Evolutionary conservation across 495 filamentous ascomycete species (phyloP), one percentile per base, ranked within the genome.

Genomic region (Pyronema domesticum): DNA sequence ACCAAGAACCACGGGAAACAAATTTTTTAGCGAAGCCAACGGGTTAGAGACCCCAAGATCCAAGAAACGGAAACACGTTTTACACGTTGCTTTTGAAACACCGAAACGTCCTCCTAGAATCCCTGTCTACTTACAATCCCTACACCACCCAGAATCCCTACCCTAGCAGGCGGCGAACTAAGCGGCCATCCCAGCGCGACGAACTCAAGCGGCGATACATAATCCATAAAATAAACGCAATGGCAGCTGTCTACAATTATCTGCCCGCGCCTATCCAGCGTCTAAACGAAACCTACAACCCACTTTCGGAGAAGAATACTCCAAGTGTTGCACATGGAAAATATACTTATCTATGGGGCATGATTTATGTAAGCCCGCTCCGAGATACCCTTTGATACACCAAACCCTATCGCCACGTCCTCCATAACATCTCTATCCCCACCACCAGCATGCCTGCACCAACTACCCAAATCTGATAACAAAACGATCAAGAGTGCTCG

Each of bases 261-360:
- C 18, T 53, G 7, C 51, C 51, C 14, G 51, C 14, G 35, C 6
- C 10, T n/a, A 19, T 53, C 8, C 11, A 42, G 13, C 48, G 34
- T n/a, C 52, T 54, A 19, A 54, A 46, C 39, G 52, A 54, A 10
- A 8, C 39, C 52, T 54, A 54, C 39, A 54, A 54, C 52, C 52
- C 52, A 6, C 52, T 54, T 30, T 11, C 30, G 6, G 37, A 39
- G 14, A 34, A 39, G 1, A 37, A 46, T 18, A n/a, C 3, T 6
- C 52, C 52, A 3, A 33, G 17, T 8, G 8, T 9, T 15, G 37
- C 52, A 1, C 52, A 54, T 30, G 52, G 39, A 18, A 45, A 54
- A 46, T 46, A 46, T 19, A 3, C 30, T 37, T 54, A 46, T 42
- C 11, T 30, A 19, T 9, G 14, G n/a, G 52, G 52, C 1, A 40